Conservation (phyloP, 139 green algal species). For the Deuterostichococcus epilithicus region DNA sequence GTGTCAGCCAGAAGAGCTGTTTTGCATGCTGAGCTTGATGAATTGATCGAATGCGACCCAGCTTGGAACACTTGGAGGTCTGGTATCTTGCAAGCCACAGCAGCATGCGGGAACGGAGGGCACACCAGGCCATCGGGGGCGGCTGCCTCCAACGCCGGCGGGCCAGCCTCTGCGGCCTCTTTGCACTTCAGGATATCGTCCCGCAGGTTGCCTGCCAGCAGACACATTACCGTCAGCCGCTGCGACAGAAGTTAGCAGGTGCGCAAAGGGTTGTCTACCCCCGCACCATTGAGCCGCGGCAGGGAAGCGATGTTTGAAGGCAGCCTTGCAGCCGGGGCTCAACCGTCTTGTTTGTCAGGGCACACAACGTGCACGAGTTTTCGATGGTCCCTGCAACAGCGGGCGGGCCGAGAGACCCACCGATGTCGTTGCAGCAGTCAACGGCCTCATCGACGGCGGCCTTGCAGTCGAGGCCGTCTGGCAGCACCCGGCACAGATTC, state of each 20-base stretch:
- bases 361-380: too few relatives aligned
- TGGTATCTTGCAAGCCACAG: too few relatives aligned
- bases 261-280: too few relatives aligned
- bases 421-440: constrained; percentile 39
- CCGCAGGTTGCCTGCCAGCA: constrained; percentile 51
- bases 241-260: neutral
- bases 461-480: constrained; percentile 68
- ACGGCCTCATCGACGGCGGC: constrained; percentile 70
- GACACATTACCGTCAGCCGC: neutral
- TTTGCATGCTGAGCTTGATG: neutral
- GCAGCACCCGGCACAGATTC: constrained; percentile 64
- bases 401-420: too few relatives aligned
- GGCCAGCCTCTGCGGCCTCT: constrained; percentile 13
- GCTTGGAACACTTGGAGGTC: too few relatives aligned
- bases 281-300: too few relatives aligned
- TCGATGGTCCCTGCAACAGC: too few relatives aligned
- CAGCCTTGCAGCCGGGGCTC: too few relatives aligned
- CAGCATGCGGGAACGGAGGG: too few relatives aligned
- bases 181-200: constrained; percentile 57
- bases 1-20: neutral
- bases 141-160: constrained; percentile 1
- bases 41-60: too few relatives aligned
- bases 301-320: too few relatives aligned
- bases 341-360: too few relatives aligned
- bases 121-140: neutral